These are phyloP conservation scores for Neurospora sp. DNA, from an alignment of 495 filamentous ascomycete genomes.

Conservation along the genomic window DNA sequence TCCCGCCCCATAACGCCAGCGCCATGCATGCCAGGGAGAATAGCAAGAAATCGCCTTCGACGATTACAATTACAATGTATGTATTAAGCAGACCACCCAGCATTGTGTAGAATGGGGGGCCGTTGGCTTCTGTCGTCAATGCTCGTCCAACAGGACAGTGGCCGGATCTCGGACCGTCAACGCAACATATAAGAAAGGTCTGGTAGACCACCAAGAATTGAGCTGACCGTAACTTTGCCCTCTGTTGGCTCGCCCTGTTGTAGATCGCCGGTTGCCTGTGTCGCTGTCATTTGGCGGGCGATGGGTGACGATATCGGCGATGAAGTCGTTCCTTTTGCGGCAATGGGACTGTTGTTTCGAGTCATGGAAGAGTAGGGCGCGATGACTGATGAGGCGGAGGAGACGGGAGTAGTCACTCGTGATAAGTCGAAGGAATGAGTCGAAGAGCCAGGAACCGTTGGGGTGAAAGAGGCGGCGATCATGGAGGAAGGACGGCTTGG, in stretches of 20 bases:
- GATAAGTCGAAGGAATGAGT: not conserved
- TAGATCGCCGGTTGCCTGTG: not conserved
- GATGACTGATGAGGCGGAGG: conserved; percentile 2
- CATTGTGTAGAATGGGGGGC: not conserved
- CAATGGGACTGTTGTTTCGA: not conserved
- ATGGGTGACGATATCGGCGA: not conserved
- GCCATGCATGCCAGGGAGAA: not conserved
- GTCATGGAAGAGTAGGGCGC: not conserved
- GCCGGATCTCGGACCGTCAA: conserved; percentile 1
- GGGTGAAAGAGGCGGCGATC: not conserved
- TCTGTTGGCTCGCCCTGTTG: not conserved
- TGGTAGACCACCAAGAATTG: conserved; percentile 33
- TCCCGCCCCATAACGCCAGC: not conserved
- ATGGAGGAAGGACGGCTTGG: not conserved
- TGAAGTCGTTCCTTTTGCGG: conserved; percentile 5
- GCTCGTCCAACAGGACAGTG: not conserved
- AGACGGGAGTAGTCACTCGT: conserved; percentile 9
- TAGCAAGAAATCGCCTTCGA: not conserved
- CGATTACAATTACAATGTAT: not conserved
- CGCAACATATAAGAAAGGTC: conserved; percentile 47
- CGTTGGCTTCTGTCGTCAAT: not conserved
- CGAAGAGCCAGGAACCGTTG: conserved; percentile 1
- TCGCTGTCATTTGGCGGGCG: not conserved
- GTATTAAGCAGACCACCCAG: not conserved
- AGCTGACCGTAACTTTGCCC: conserved; percentile 25